A percentile compares a stretch with the other conserved stretches of the same genome.
Evolutionary conservation across 176 grass and related monocot species (phyloP).

Genomic region (Aegilops sharonensis): DNA sequence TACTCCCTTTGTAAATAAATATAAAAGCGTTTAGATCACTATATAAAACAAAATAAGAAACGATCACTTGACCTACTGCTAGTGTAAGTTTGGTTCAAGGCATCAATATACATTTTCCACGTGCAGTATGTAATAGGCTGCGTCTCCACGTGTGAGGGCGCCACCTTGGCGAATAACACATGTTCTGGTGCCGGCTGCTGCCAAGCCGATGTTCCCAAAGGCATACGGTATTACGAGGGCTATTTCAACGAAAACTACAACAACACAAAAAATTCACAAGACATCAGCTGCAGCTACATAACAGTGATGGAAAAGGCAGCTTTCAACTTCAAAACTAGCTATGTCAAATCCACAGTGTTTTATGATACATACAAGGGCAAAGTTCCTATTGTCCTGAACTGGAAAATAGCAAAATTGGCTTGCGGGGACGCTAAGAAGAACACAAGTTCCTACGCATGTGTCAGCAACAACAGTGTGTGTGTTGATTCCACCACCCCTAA

Average conservation of each 20-base stretch:
- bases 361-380: neutral
- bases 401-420: neutral
- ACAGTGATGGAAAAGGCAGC: neutral
- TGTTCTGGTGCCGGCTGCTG: constrained; percentile 48
- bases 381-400: constrained; percentile 29
- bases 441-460: constrained; percentile 11
- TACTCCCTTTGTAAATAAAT: no score
- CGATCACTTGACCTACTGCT: no score
- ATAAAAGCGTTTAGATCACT: no score
- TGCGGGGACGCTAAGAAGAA: neutral
- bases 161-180: neutral
- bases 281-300: neutral
- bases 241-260: neutral
- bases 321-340: constrained; percentile 5
- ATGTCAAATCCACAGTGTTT: neutral
- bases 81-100: no score
- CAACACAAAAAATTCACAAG: neutral
- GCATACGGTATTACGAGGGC: neutral
- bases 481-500: neutral
- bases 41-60: no score
- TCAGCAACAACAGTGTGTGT: neutral
- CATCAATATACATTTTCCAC: no score
- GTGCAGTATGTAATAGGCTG: neutral
- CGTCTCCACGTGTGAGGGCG: neutral
- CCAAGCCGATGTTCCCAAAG: neutral